Base-by-base conservation (phyloP, 2,329 filamentous ascomycete species). In the Paramyrothecium roridum region DNA sequence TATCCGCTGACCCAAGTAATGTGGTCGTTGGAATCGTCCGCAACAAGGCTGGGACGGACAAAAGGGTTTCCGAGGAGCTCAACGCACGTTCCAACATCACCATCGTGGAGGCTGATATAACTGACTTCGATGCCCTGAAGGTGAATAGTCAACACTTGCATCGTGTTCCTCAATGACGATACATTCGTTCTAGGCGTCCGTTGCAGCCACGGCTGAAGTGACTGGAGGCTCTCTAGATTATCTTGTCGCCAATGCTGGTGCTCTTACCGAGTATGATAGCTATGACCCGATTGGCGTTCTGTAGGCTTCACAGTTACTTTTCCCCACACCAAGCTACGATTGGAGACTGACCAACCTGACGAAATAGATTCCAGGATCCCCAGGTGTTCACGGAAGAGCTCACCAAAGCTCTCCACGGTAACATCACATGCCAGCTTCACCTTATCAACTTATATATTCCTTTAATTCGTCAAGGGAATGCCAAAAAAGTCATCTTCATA, bases 401-500 rank as follows among this genome's bases (percentile, higher is more conserved):
- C 20, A 48, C 46, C 20, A 48, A 3, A n/a, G 46, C 46, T 20
- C 20, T 48, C 4, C 46, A 48, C 21, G 7, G n/a, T 6, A 19
- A 48, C 20, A 48, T 48, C 20, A 48, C 46, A 20, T 48, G 48
- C 23, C 48, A 50, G 48, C 68, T 84, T 56, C 73, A 82, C 58
- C 70, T 81, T 3, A 75, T 80, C 65, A 78, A 79, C 57, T 61
- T 75, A 1, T 83, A 83, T 64, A 51, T 81, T 3, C 81, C 82
- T 0, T 71, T 84, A 0, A 67, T 86, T 48, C 66, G 72, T 3
- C 76, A 78, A 51, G 76, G 82, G 20, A 61, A 65, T 3, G 61
- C 55, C 16, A 85, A 84, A 67, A 85, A 85, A 63, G 73, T 83
- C 43, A 73, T 80, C 46, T 62, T 72, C 47, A 73, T 85, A 10